Evolutionary conservation across 495 filamentous ascomycete genomes (phyloP).

Genomic region (Xylaria venustula): DNA sequence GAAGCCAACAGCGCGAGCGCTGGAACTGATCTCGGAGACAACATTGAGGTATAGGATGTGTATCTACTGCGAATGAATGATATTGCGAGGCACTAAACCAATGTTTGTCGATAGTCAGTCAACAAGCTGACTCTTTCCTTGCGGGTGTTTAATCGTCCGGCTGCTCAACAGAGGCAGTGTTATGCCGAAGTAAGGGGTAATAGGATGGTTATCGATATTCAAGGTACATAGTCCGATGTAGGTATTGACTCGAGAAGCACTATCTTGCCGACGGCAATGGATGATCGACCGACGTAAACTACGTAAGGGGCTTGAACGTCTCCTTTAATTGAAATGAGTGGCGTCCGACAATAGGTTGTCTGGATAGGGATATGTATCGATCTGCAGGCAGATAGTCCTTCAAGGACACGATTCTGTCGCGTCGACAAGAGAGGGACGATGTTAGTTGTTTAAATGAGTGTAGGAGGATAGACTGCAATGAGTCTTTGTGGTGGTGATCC

Average conservation of each 20-base stretch:
- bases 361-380: not conserved
- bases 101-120: not conserved
- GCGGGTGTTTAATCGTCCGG: not conserved
- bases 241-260: no score
- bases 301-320: not conserved
- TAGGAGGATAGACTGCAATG: not conserved
- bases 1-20: slow-evolving; percentile 44
- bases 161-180: not conserved
- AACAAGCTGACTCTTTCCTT: not conserved
- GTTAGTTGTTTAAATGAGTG: not conserved
- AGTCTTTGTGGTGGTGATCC: not conserved
- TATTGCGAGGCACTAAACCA: not conserved
- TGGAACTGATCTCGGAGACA: slow-evolving; percentile 29
- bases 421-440: not conserved
- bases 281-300: not conserved
- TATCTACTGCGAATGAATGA: not conserved
- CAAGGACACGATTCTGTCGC: slow-evolving; percentile 9
- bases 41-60: slow-evolving; percentile 24
- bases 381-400: not conserved
- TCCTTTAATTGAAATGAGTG: not conserved
- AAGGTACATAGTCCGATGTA: not conserved
- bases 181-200: not conserved
- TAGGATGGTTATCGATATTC: not conserved
- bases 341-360: not conserved
- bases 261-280: no score